Evolutionary conservation across 805 yeast species (phyloP), one percentile per base, ranked within the genome.

Genomic region (Candida taoyuanica): DNA sequence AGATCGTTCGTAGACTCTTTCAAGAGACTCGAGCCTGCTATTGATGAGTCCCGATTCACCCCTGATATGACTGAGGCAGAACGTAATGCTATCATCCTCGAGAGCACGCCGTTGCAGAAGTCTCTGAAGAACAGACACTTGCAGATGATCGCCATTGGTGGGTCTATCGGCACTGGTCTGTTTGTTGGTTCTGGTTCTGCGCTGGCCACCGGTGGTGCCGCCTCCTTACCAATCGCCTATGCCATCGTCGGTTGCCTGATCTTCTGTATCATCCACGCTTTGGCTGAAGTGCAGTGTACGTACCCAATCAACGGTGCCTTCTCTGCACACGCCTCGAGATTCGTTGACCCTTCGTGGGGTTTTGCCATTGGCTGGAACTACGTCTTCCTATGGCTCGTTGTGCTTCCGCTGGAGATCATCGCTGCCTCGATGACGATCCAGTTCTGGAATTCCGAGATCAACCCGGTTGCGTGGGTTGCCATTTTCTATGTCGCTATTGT

Each of bases 121-220:
- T 64, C 71, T 12, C 59, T 78, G 53, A 76, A 75, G 49, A 59
- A 64, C 31, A 71, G 83, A 63, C 85, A 78, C 50, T 56, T 80
- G 50, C 77, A 78, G 47, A 77, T 81, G 74, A 72, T 81, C 44
- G 78, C 85, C 25, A 74, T 81, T 31, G 85, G 85, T 28, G 79
- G 83, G 32, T 70, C 80, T 29, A 74, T 80, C 27, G 85, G 85
- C 42, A 78, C 85, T 0, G 85, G 87, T 54, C 60, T 80, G 39
- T 78, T 81, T 45, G 73, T 80, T 37, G 85, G 84, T 41, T 71
- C 82, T 3, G 85, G 85, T 37, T 60, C 70, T 30, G 75, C 83
- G 1, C 63, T 81, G 43, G 55, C 56, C 25, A 65, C 70, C 15
- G 82, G 82, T 52, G 87, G 87, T 29, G 82, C 85, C 5, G 84